Evolutionary conservation across 495 filamentous ascomycete genomes (phyloP), one percentile per base, ranked within the genome.

Genomic region (Tuber magnatum): DNA sequence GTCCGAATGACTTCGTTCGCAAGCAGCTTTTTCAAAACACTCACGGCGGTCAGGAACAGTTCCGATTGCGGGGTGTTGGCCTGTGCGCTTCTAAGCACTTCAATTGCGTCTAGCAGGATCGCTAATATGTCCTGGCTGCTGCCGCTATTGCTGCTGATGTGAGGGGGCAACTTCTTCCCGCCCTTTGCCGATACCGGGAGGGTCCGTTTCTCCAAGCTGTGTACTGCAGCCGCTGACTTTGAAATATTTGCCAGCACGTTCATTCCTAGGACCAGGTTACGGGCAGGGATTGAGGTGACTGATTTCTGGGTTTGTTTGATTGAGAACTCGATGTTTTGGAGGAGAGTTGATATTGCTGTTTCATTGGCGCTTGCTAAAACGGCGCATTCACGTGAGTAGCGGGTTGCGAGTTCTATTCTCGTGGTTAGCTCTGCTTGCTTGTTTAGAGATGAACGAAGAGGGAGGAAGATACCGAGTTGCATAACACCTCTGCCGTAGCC

Each of bases 401-500:
- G 69, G 39, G 79, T 81, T 74, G 75, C 72, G 40, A 80, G 42
- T n/a, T 80, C 79, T 80, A 8, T 74, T 38, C 18, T 20, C 70
- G 42, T 38, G 10, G 43, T 74, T 68, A 80, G 78, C 12, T 68
- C 38, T 40, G 35, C n/a, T 28, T 43, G 74, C 43, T 42, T 51
- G 35, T 38, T 18, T 61, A 39, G 20, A 28, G 69, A n/a, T n/a
- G 20, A 1, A 74, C 14, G 73, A 20, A 16, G 39, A 72, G 56
- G 9, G 24, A 40, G 46, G 43, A 74, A 76, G 69, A 71, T 80
- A 82, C 80, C 80, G 1, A 82, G 71, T 69, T 76, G 75, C 73
- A 74, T 73, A 39, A 82, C 51, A 2, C 78, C 81, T 65, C 78
- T 80, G 16, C 81, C 72, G 68, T 81, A 80, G 18, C 77, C 78